Evolutionary conservation across 805 yeast genomes (phyloP), one percentile per base, ranked within the genome.

Genomic region (Yarrowia hollandica): DNA sequence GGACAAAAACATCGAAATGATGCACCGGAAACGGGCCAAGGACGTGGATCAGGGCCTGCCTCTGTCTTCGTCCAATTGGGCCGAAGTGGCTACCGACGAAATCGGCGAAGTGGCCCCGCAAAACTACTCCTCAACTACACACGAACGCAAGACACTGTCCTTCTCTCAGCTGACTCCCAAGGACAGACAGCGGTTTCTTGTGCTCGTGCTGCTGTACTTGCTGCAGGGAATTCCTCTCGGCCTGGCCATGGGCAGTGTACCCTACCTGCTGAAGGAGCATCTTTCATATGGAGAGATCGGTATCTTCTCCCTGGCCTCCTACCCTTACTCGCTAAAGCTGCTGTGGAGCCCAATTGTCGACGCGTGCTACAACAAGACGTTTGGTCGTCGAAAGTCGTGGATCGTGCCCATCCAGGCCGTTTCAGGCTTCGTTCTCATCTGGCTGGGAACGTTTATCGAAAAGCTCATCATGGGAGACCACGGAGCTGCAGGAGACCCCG

Each of bases 141-240:
- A 44, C 35, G 57, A 33, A 26, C 34, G 35, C 22, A 60, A 60
- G 37, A 39, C 61, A 16, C 62, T 70, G 42, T 61, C 69, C 16
- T 64, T 72, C 18, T 34, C 62, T 18, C 64, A 67, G 35, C 64
- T 75, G 42, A 66, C 69, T 5, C 68, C 67, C 0, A 64, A 62
- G 10, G 98, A 91, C 67, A 73, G 88, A 60, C 85, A 86, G 12
- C 88, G 90, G 60, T 94, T 92, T 69, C 72, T 79, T 38, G 77
- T 92, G 6, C 74, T 92, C 60, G 84, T 90, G 5, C 67, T 88
- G 5, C 74, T 94, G 30, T 94, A 94, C 69, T 74, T 90, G 50
- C 78, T 91, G 6, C 99, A 94, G 70, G 99, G 99, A n/a, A 83
- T 94, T 5, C 99, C 99, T 0, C 95, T 91, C 12, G 99, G 99